Base-by-base conservation (phyloP, 352 stramenopile species). In the Lagenidium sp. region DNA sequence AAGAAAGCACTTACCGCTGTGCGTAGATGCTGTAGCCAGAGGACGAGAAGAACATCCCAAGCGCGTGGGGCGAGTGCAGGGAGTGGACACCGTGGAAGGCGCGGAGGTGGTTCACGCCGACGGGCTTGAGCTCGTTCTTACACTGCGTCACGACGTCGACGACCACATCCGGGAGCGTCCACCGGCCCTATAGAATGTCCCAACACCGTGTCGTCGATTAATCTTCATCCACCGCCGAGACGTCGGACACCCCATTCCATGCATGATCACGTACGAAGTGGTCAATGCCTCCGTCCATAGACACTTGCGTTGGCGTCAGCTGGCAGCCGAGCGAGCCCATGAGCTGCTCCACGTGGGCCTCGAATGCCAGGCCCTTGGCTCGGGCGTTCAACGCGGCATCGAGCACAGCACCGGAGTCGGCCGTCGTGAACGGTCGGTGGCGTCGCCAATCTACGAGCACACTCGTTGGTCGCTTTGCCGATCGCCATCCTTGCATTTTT, bases 21-120 rank as follows among this genome's bases (percentile, higher is more conserved):
- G 78, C 72, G 48, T 84, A 91, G 36, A 86, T 54, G 38, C 75
- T 91, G 53, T 82, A 91, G 26, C 78, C 78, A n/a, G 75, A 84
- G 5, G 68, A 56, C 11, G 75, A 87, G 4, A 68, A 69, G 36
- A 91, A 88, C 4, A 91, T 28, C 8, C 70, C 78, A 24, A 91
- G 48, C 2, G 72, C 68, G 8, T 50, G 58, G 0, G 57, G 47
- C 6, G 63, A 50, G 8, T 68, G 68, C 22, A 73, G 61, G 28
- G 44, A 64, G 30, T 88, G 40, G 23, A 84, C 73, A n/a, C 78
- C 78, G 25, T 88, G 65, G 50, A 91, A 88, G 46, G 81, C 78
- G 22, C 78, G 70, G 32, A 91, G 44, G 37, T 81, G 57, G 18
- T 83, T 60, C 26, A 88, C 71, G 36, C 75, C 63, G 2, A 86